Evolutionary conservation across 2,329 filamentous ascomycete species (phyloP).

Genomic region (Aspergillus aculeatinus): DNA sequence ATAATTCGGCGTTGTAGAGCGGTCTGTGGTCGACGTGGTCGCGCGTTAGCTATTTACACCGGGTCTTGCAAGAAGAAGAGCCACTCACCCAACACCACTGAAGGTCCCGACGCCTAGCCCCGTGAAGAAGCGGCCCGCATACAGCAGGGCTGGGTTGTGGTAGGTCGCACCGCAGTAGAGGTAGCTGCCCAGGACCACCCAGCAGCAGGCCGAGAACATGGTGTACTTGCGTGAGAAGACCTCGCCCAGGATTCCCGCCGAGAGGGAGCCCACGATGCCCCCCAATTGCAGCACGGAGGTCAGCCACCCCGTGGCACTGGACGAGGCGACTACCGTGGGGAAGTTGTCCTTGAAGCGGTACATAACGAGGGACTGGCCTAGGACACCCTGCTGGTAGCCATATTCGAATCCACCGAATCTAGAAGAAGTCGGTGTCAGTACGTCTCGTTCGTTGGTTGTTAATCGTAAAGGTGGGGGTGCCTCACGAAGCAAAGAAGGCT

Average conservation of each 20-base stretch:
- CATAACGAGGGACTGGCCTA: slow-evolving; percentile 51
- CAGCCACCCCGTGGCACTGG: slow-evolving; percentile 43
- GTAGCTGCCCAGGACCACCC: slow-evolving; percentile 47
- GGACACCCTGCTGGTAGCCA: slow-evolving; percentile 48
- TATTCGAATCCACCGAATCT: slow-evolving; percentile 51
- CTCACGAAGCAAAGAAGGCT: slow-evolving; percentile 49
- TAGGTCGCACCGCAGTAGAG: slow-evolving; percentile 28
- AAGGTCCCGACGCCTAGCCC: slow-evolving; percentile 35
- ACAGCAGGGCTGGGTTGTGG: slow-evolving; percentile 25
- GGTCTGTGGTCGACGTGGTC: neutral
- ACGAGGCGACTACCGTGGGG: slow-evolving; percentile 44
- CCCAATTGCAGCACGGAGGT: slow-evolving; percentile 55
- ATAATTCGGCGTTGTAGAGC: slow-evolving; percentile 53
- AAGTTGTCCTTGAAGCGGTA: slow-evolving; percentile 50
- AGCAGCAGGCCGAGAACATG: slow-evolving; percentile 53
- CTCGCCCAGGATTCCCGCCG: slow-evolving; percentile 50
- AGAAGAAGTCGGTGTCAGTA: no score
- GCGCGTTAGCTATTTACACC: no score
- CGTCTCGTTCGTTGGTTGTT: no score
- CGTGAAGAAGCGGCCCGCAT: slow-evolving; percentile 33
- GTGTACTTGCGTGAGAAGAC: slow-evolving; percentile 53
- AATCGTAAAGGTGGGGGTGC: neutral
- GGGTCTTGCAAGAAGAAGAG: no score
- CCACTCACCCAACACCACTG: slow-evolving; percentile 30
- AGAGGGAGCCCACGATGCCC: slow-evolving; percentile 45